These are phyloP conservation scores for Nemania sp. DNA, from an alignment of 2,329 filamentous ascomycete species.

Conservation along the genomic window DNA sequence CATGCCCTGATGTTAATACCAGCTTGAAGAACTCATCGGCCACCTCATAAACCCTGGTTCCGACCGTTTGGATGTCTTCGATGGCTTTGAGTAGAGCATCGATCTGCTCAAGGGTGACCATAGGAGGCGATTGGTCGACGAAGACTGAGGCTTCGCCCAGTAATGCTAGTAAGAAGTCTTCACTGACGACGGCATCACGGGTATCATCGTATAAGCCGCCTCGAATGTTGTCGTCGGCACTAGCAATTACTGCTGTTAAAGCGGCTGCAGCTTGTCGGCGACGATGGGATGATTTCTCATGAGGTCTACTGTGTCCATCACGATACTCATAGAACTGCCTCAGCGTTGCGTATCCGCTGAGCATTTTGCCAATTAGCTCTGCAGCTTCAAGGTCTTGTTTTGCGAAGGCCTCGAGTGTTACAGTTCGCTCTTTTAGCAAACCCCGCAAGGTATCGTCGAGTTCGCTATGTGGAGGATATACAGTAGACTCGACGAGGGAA, in stretches of 20 bases:
- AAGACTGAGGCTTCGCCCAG: constrained; percentile 87
- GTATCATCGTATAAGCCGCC: constrained; percentile 88
- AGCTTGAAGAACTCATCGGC: constrained; percentile 84
- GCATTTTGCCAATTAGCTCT: constrained; percentile 82
- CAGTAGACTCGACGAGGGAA: constrained; percentile 85
- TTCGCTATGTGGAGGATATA: constrained; percentile 77
- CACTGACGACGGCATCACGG: constrained; percentile 84
- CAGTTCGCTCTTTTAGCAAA: constrained; percentile 78
- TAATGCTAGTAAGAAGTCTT: constrained; percentile 86
- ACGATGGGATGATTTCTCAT: constrained; percentile 64
- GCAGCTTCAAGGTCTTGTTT: constrained; percentile 84
- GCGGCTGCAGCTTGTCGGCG: constrained; percentile 78
- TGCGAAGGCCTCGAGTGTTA: constrained; percentile 78
- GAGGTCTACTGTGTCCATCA: constrained; percentile 66
- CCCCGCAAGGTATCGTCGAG: constrained; percentile 78
- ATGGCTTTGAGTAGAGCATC: constrained; percentile 72
- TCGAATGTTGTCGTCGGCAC: constrained; percentile 89
- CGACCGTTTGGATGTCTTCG: constrained; percentile 77
- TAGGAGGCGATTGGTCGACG: constrained; percentile 65
- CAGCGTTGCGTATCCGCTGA: constrained; percentile 92
- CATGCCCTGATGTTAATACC: constrained; percentile 77
- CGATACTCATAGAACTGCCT: constrained; percentile 91
- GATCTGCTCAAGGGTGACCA: constrained; percentile 79
- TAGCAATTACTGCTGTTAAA: constrained; percentile 84
- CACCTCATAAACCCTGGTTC: constrained; percentile 76